A percentile compares a stretch with the other conserved stretches of the same genome.
Conservation (phyloP, 1,284 basidiomycete genomes). For the Gymnopus androsaceus region DNA sequence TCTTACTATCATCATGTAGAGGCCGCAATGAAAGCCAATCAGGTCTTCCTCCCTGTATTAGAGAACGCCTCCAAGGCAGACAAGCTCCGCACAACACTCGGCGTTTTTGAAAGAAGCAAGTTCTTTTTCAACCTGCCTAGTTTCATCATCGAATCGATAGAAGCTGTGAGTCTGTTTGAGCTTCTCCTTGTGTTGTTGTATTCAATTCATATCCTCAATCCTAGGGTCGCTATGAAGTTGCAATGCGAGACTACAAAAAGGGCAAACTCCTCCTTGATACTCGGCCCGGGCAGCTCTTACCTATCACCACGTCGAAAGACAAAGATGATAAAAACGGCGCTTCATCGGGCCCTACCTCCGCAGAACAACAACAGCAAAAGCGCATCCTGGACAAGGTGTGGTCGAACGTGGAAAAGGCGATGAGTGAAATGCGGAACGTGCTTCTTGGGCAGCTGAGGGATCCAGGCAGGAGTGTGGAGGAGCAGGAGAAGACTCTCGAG, state of each 20-base stretch:
- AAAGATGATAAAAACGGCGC: slow-evolving; percentile 1
- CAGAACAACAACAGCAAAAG: slow-evolving; percentile 78
- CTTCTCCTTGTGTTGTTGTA: slow-evolving; percentile 9
- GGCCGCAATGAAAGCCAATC: slow-evolving; percentile 88
- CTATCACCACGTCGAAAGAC: slow-evolving; percentile 58
- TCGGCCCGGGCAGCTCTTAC: slow-evolving; percentile 81
- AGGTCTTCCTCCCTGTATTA: slow-evolving; percentile 94
- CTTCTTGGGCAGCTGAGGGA: slow-evolving; percentile 83
- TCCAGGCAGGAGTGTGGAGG: slow-evolving; percentile 79
- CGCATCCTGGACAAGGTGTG: slow-evolving; percentile 96
- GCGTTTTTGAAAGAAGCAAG: slow-evolving; percentile 95
- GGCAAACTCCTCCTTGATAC: slow-evolving; percentile 90
- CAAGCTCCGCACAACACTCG: slow-evolving; percentile 89
- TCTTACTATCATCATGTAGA: slow-evolving; percentile 40
- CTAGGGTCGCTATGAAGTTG: slow-evolving; percentile 91
- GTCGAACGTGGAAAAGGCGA: slow-evolving; percentile 92
- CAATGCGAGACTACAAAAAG: slow-evolving; percentile 96
- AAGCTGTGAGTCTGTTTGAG: slow-evolving; percentile 60
- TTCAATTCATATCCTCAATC: not conserved
- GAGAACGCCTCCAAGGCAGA: slow-evolving; percentile 96
- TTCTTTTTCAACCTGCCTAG: slow-evolving; percentile 99
- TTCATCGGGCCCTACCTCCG: slow-evolving; percentile 41
- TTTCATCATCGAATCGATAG: slow-evolving; percentile 87
- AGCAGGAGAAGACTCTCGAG: slow-evolving; percentile 98
- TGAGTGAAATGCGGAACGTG: slow-evolving; percentile 86